Evolutionary conservation across 1,284 basidiomycete genomes (phyloP), one percentile per base, ranked within the genome.

Genomic region (Phlebopus sp.): DNA sequence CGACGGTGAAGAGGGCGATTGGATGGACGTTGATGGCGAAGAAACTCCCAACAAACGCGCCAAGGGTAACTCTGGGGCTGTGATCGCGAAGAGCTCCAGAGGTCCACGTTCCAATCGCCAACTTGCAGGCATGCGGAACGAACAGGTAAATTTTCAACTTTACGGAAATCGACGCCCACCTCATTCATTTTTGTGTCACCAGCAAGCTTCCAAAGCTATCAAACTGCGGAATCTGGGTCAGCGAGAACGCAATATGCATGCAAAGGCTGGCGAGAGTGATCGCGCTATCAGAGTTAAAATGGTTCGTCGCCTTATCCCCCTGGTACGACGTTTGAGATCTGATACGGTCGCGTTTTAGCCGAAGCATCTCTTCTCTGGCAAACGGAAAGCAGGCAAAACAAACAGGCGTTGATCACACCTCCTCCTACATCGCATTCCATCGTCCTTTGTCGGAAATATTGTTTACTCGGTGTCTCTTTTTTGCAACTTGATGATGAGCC

Each of bases 211-310:
- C 53, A 88, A 86, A 66, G 90, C 93, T 15, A 73, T 81, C 67
- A 82, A 84, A 63, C 74, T 97, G 45, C 86, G 90, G 53, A 87
- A 90, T 59, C 79, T 95, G 51, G 86, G 86, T 13, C 91, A 95
- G 67, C 78, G 94, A 57, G 80, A 79, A 53, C 87, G 91, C 52
- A 94, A 95, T 67, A 83, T 84, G 75, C 76, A 86, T 37, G 94
- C 92, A 21, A 91, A 87, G 65, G 93, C 92, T 37, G 90, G 90
- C 54, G 94, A 97, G 75, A 77, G 81, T 48, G 94, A 97, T 73
- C 84, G 92, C 54, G 75, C 77, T 13, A 91, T 91, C 72, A 78
- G 74, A 63, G 75, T 74, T 55, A 90, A 90, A 78, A 90, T 87
- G 86, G 89, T 90, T 42, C 9, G 76, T 68, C 66, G 55, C 58